phyloP scores from a whole-genome alignment of 2,329 filamentous ascomycete genomes.

The Penicillium sp. region DNA sequence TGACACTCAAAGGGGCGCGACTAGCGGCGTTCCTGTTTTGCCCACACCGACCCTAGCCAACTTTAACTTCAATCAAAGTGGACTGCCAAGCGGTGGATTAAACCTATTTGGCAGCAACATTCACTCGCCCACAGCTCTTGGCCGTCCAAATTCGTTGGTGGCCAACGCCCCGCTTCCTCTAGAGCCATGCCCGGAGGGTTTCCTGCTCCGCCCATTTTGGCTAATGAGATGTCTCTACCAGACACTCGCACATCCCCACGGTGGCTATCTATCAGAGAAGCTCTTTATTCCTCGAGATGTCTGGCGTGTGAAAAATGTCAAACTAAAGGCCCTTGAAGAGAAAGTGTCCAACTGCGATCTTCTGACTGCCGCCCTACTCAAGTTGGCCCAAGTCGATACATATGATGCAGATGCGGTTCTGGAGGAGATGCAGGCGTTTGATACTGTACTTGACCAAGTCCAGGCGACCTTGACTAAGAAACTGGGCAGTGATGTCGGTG shows the following conservation, averaged over 20 bases:
- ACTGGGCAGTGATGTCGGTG: constrained; percentile 88
- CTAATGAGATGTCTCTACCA: constrained; percentile 93
- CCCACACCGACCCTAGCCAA: constrained; percentile 70
- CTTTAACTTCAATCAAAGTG: constrained; percentile 58
- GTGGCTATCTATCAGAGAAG: constrained; percentile 87
- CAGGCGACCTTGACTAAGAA: constrained; percentile 75
- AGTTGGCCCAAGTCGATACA: constrained; percentile 79
- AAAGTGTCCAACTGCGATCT: constrained; percentile 91
- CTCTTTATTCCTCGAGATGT: constrained; percentile 90
- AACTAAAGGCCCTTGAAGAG: constrained; percentile 86
- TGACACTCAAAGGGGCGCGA: constrained; percentile 46
- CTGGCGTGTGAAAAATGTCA: constrained; percentile 91
- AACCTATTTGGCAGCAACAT: constrained; percentile 84
- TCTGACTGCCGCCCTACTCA: constrained; percentile 82
- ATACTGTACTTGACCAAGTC: constrained; percentile 81
- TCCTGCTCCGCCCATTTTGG: constrained; percentile 93
- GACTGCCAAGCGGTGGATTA: constrained; percentile 64
- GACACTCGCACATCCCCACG: constrained; percentile 84
- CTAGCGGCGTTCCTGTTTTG: constrained; percentile 58
- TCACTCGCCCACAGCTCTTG: constrained; percentile 64
- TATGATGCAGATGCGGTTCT: constrained; percentile 87
- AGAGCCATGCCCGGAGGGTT: constrained; percentile 87
- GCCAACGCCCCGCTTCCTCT: constrained; percentile 71
- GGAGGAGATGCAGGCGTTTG: constrained; percentile 90
- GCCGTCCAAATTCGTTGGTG: constrained; percentile 63